Evolutionary conservation across 495 filamentous ascomycete genomes (phyloP).

Genomic region (Hypomontagnella submonticulosa): DNA sequence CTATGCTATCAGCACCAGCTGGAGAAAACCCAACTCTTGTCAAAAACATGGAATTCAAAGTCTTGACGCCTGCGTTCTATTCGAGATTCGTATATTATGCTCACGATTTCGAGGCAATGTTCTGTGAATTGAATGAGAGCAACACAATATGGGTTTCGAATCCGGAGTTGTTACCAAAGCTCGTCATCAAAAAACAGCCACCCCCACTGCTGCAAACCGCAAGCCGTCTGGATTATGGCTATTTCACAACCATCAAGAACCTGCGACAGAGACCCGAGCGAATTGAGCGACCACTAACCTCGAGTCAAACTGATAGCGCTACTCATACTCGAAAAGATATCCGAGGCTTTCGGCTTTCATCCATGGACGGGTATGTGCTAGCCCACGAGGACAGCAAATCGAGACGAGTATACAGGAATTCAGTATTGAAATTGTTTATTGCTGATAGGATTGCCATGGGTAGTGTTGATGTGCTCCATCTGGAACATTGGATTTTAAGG

Average conservation of each 20-base stretch:
- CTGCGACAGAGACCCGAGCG: slow-evolving; percentile 52
- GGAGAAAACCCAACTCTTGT: slow-evolving; percentile 3
- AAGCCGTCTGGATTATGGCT: slow-evolving; percentile 47
- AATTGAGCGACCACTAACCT: slow-evolving; percentile 49
- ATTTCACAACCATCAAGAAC: slow-evolving; percentile 51
- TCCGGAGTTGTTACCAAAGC: slow-evolving; percentile 55
- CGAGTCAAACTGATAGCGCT: slow-evolving; percentile 27
- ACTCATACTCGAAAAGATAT: slow-evolving; percentile 44
- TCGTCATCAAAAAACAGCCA: slow-evolving; percentile 50
- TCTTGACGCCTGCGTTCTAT: slow-evolving; percentile 71
- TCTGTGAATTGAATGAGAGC: slow-evolving; percentile 61
- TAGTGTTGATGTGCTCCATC: slow-evolving; percentile 42
- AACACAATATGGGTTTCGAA: slow-evolving; percentile 63
- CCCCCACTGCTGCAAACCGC: slow-evolving; percentile 40
- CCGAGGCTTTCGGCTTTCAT: slow-evolving; percentile 51
- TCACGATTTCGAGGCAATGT: slow-evolving; percentile 62
- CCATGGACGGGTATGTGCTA: slow-evolving; percentile 57
- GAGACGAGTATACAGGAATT: slow-evolving; percentile 43
- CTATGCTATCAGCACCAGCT: slow-evolving; percentile 50
- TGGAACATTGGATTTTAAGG: slow-evolving; percentile 41
- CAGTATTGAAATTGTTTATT: slow-evolving; percentile 51
- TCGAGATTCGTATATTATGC: slow-evolving; percentile 64
- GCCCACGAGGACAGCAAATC: slow-evolving; percentile 40
- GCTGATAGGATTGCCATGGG: slow-evolving; percentile 51
- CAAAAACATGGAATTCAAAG: slow-evolving; percentile 58